Evolutionary conservation across 164 flowering plant species (phyloP).

Genomic region (Paratinospora sagittata): DNA sequence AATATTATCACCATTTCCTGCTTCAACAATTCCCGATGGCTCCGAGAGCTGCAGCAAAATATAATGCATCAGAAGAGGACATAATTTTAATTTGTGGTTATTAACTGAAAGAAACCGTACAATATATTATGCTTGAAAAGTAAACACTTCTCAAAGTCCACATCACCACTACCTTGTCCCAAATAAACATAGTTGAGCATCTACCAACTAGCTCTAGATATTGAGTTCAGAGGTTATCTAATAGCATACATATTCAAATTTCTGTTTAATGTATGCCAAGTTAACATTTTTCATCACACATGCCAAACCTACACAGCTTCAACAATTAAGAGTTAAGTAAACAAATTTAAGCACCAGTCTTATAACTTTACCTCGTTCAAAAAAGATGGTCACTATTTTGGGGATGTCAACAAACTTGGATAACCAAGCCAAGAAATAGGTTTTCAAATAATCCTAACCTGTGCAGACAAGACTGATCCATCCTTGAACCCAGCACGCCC

Average conservation of each 20-base stretch:
- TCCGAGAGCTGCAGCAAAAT: conserved; percentile 72
- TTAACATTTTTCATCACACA: neutral
- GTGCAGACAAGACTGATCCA: conserved; percentile 59
- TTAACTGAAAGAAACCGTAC: neutral
- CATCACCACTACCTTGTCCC: no score
- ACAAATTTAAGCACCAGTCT: neutral
- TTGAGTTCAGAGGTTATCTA: no score
- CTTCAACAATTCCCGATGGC: conserved; percentile 77
- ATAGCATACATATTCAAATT: neutral
- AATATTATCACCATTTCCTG: conserved; percentile 49
- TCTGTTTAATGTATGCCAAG: neutral
- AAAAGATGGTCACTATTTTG: neutral
- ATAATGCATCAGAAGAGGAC: neutral
- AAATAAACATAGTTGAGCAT: no score
- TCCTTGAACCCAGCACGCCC: conserved; percentile 94
- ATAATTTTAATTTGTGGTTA: neutral
- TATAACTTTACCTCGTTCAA: neutral
- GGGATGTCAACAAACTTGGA: neutral
- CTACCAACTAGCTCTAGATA: no score
- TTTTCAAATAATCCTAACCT: conserved; percentile 35
- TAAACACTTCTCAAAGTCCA: no score
- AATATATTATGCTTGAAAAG: no score
- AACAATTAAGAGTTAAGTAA: neutral
- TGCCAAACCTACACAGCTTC: neutral
- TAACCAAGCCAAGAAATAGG: conserved; percentile 7